phyloP scores from a whole-genome alignment of 148 eudicot species.

The Salicornia ramosissima region DNA sequence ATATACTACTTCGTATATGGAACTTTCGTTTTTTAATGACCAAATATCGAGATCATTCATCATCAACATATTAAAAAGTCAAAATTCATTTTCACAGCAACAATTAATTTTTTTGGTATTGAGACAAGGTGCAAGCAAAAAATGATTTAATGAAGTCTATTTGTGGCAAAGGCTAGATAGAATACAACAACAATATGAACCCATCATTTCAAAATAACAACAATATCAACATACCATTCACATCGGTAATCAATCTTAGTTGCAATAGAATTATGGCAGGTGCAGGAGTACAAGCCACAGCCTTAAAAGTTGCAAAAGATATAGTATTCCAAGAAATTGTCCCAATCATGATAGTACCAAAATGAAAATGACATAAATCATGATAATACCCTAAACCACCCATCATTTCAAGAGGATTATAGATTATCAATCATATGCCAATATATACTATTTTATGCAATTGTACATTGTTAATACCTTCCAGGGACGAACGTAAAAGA shows the following conservation, averaged over 20 bases:
- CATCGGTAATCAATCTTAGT: neutral
- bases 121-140: neutral
- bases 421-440: neutral
- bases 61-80: too few species aligned
- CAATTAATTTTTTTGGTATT: too few species aligned
- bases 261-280: neutral
- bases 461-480: conserved; percentile 47
- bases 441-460: neutral
- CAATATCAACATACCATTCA: neutral
- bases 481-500: conserved; percentile 84
- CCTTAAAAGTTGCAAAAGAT: neutral
- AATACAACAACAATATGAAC: neutral
- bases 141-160: neutral
- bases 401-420: too few species aligned
- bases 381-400: too few species aligned
- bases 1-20: too few species aligned
- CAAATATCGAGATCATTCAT: too few species aligned
- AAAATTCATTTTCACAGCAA: too few species aligned
- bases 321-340: neutral
- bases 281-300: neutral
- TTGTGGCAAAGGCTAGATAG: neutral
- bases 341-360: neutral
- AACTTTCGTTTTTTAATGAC: neutral
- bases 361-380: neutral
- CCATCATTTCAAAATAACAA: too few species aligned